phyloP scores from a whole-genome alignment of 805 yeast genomes.

The Saturnispora bothae region DNA sequence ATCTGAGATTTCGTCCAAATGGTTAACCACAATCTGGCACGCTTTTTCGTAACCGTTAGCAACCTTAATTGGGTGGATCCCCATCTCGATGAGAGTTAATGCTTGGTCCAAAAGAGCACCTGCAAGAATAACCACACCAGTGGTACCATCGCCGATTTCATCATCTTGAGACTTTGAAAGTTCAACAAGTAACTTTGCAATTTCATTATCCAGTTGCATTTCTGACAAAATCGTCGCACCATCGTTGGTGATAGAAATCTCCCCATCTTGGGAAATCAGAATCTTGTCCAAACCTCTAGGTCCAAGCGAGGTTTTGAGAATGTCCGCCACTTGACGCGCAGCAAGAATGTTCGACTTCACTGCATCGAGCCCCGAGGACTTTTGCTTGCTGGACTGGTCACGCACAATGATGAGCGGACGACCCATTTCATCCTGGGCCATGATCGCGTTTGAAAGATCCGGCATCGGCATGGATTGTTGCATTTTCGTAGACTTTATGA shows the following conservation, averaged over 20 bases:
- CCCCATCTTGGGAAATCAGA: constrained; percentile 91
- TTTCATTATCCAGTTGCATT: constrained; percentile 93
- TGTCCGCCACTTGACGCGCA: constrained; percentile 88
- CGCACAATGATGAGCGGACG: constrained; percentile 96
- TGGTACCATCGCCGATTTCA: constrained; percentile 98
- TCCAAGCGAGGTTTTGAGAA: constrained; percentile 86
- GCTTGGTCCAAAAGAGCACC: constrained; percentile 94
- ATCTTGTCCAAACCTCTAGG: constrained; percentile 99
- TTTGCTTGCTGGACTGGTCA: constrained; percentile 45
- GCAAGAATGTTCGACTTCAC: constrained; percentile 84
- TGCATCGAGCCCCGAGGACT: constrained; percentile 74
- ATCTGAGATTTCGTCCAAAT: constrained; percentile 55
- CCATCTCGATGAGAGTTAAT: constrained; percentile 84
- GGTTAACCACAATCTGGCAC: constrained; percentile 76
- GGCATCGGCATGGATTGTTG: constrained; percentile 46
- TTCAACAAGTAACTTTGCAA: constrained; percentile 91
- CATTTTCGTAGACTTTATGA: too few relatives aligned
- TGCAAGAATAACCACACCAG: constrained; percentile 96
- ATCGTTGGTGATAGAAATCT: constrained; percentile 94
- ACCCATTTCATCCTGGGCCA: constrained; percentile 99
- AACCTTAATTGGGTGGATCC: constrained; percentile 92
- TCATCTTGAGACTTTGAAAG: constrained; percentile 92
- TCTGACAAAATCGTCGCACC: constrained; percentile 95
- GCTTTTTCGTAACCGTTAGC: constrained; percentile 98
- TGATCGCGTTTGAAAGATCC: constrained; percentile 94